Conservation (phyloP, 352 stramenopile genomes). For the Globisporangium ultimum region DNA sequence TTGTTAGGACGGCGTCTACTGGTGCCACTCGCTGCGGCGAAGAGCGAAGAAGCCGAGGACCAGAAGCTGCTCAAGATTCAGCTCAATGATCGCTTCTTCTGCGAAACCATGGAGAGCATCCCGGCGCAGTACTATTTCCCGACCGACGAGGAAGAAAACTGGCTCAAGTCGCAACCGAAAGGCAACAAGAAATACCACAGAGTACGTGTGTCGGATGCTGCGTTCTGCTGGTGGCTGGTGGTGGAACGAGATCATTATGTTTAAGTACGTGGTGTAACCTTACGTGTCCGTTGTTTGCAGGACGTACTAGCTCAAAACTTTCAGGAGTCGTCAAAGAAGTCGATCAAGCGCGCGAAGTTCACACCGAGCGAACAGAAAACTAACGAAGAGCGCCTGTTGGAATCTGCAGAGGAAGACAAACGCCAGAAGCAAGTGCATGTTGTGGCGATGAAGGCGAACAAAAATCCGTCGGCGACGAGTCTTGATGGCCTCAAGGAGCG, state of each 20-base stretch:
- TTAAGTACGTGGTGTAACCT: too few species aligned
- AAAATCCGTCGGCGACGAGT: slow-evolving; percentile 35
- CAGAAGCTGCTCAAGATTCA: slow-evolving; percentile 20
- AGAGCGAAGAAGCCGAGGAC: slow-evolving; percentile 10
- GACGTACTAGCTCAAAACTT: slow-evolving; percentile 53
- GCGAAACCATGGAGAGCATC: slow-evolving; percentile 70
- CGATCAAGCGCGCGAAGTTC: slow-evolving; percentile 72
- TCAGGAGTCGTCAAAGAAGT: slow-evolving; percentile 56
- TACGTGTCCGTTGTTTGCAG: slow-evolving; percentile 14
- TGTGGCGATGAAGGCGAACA: slow-evolving; percentile 28
- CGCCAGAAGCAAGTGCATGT: slow-evolving; percentile 35
- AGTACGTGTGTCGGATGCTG: slow-evolving; percentile 20
- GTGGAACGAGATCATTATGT: too few species aligned
- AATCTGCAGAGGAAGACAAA: slow-evolving; percentile 44
- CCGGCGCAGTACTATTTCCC: slow-evolving; percentile 75
- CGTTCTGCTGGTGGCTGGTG: neutral
- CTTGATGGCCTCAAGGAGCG: slow-evolving; percentile 67
- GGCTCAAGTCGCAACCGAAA: slow-evolving; percentile 59
- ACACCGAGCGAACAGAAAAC: slow-evolving; percentile 56
- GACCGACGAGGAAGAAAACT: slow-evolving; percentile 75
- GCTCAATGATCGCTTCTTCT: slow-evolving; percentile 70
- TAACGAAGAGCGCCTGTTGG: slow-evolving; percentile 56
- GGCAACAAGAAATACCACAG: slow-evolving; percentile 70
- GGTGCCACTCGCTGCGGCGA: slow-evolving; percentile 18
- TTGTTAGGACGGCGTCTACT: slow-evolving; percentile 55